phyloP scores from a whole-genome alignment of 805 yeast species.

The Soucietia sequanensis region DNA sequence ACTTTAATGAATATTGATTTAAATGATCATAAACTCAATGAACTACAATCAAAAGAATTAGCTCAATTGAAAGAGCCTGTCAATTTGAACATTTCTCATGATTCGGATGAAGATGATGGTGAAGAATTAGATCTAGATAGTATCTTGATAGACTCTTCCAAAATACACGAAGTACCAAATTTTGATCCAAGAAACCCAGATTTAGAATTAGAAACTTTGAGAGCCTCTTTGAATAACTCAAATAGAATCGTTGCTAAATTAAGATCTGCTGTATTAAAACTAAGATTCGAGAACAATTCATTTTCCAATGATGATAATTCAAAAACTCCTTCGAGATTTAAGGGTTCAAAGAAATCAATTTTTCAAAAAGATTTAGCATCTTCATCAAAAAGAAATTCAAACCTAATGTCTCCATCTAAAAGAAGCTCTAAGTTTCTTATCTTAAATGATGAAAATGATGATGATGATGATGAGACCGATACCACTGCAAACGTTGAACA shows the following conservation, averaged over 20 bases:
- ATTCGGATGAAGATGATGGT: constrained; percentile 34
- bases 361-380: constrained; percentile 7
- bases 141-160: constrained; percentile 27
- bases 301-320: constrained; percentile 7
- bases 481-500: background rate
- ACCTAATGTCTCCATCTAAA: constrained; percentile 32
- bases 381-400: constrained; percentile 21
- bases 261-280: constrained; percentile 48
- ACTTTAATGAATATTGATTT: background rate
- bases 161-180: constrained; percentile 18
- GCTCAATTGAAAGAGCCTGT: background rate
- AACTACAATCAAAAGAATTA: background rate
- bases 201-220: constrained; percentile 64
- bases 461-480: constrained; percentile 9
- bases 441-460: constrained; percentile 23
- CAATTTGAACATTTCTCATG: background rate
- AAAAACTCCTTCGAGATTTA: constrained; percentile 12
- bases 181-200: constrained; percentile 41
- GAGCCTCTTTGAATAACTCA: constrained; percentile 63
- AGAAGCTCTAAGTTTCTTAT: constrained; percentile 33
- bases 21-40: no score
- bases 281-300: constrained; percentile 32
- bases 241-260: constrained; percentile 61
- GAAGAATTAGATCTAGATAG: constrained; percentile 33
- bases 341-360: constrained; percentile 13